A percentile compares a stretch with the other conserved stretches of the same genome.
Conservation (phyloP, 2,329 filamentous ascomycete genomes). For the Fusarium sp. region DNA sequence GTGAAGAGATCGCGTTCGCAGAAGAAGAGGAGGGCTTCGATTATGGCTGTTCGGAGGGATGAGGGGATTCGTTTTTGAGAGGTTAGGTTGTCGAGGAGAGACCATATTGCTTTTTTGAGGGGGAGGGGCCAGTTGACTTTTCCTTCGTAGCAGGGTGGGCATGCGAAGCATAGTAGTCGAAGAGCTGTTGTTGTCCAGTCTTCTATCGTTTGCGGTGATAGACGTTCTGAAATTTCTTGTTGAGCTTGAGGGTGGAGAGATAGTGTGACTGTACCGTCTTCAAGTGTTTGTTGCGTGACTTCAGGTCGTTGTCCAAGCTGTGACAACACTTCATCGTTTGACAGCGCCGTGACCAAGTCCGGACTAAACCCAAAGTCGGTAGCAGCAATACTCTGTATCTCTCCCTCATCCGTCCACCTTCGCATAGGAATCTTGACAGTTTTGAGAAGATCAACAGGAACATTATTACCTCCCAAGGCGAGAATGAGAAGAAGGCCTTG, state of each 20-base stretch:
- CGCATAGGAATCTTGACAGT: constrained; percentile 34
- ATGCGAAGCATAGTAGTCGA: constrained; percentile 45
- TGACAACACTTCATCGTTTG: constrained; percentile 18
- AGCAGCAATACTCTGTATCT: constrained; percentile 42
- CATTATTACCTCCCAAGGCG: constrained; percentile 35
- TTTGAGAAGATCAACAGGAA: constrained; percentile 43
- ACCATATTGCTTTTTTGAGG: constrained; percentile 45
- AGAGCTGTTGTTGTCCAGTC: constrained; percentile 38
- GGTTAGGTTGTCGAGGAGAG: constrained; percentile 37
- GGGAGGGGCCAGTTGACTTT: constrained; percentile 45
- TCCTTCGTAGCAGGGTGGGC: constrained; percentile 50
- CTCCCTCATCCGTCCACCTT: constrained; percentile 44
- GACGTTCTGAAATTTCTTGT: background rate
- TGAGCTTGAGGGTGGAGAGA: constrained; percentile 33
- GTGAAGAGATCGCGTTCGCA: constrained; percentile 47
- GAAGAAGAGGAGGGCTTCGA: constrained; percentile 49
- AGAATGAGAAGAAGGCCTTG: constrained; percentile 43
- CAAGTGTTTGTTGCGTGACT: constrained; percentile 23
- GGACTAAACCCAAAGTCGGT: constrained; percentile 39
- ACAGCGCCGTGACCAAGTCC: constrained; percentile 36
- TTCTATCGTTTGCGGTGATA: constrained; percentile 34
- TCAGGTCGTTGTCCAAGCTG: constrained; percentile 19
- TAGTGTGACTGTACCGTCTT: constrained; percentile 33
- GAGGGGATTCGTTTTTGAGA: constrained; percentile 25
- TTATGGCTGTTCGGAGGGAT: constrained; percentile 29